Base-by-base conservation (phyloP, 1,139 yeast genomes). In the Yamadazyma dendronema region DNA sequence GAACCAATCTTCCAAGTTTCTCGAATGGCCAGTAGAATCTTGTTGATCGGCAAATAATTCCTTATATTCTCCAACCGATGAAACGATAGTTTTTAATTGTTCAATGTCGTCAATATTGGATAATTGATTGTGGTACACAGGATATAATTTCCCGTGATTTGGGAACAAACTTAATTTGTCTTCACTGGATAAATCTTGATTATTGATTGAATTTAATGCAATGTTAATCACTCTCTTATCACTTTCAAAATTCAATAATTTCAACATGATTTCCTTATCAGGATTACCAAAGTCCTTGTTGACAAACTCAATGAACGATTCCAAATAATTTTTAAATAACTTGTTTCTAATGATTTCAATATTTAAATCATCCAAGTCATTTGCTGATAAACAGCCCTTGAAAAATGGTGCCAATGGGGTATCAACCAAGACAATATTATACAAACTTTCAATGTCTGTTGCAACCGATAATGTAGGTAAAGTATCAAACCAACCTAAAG, bases 401-500 rank as follows among this genome's bases (percentile, higher is more conserved):
- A 94, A 92, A 64, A 90, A 94, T 30, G 96, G 95, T 0, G 98
- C 97, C 57, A 94, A 75, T 9, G 98, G 98, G 8, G 98, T 92
- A 63, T 94, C 99, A 40, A 92, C 85, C 47, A 94, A 73, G n/a
- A 94, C 98, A 1, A 95, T 87, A 56, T 84, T 85, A 65, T 92
- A 92, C 52, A 94, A 74, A 28, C 95, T 82, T 53, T 89, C 96
- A 42, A 92, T 80, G 61, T 90, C 97, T 3, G 96, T 88, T 31
- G 97, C 96, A 37, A 90, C 94, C 8, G 95, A 80, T 44, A 94
- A 73, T 0, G 98, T 92, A 21, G 98, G 98, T 50, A 94, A 77
- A 3, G 97, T 92, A 53, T 92, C 98, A 58, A 94, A 94, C 96
- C 97, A 89, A 30, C 99, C 99, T 49, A 94, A 72, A 1, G 98